Base-by-base conservation (phyloP, 2,329 filamentous ascomycete genomes). In the Fusarium subglutinans region DNA sequence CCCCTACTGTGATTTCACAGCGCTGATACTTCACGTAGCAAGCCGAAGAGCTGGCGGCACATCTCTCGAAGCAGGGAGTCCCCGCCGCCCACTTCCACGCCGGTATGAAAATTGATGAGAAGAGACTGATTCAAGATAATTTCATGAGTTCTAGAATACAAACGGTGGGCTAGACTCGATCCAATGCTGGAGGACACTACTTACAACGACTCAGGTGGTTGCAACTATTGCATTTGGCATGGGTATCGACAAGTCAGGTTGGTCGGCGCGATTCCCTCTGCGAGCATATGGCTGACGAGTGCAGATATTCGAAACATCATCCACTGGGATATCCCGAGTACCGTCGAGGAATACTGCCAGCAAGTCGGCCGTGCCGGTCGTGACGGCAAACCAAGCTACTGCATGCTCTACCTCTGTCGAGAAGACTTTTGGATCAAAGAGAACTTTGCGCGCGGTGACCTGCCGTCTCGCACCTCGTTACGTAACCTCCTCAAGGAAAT, bases 211-310 rank as follows among this genome's bases (percentile, higher is more conserved):
- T 3, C 6, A 77, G 75, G 75, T 77, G n/a, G 76, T 77, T 24
- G 87, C 88, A 7, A 90, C 88, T 0, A 89, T 90, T 45, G 88
- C 88, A 2, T 90, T 90, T 57, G 88, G 88, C 2, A 90, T 90
- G 88, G 88, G 88, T 0, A 89, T 90, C 24, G 88, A 90, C 76
- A 90, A 90, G 69, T 68, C 79, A 54, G 78, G 78, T 79, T 69
- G 22, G 74, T 54, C 7, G 28, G n/a, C 9, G 11, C 8, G 17
- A 1, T 5, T 6, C 4, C 9, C 5, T 11, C 4, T 12, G 7
- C 17, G 4, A 35, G 24, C 35, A 43, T n/a, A n/a, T 3, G 10
- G 26, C 53, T 73, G 47, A 70, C 30, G 48, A 8, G 12, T 13
- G 68, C 83, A 40, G 83, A 87, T 55, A 89, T 90, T 45, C 84